phyloP scores from a whole-genome alignment of 768 basidiomycete genomes.

The Agrocybe chaxingu region DNA sequence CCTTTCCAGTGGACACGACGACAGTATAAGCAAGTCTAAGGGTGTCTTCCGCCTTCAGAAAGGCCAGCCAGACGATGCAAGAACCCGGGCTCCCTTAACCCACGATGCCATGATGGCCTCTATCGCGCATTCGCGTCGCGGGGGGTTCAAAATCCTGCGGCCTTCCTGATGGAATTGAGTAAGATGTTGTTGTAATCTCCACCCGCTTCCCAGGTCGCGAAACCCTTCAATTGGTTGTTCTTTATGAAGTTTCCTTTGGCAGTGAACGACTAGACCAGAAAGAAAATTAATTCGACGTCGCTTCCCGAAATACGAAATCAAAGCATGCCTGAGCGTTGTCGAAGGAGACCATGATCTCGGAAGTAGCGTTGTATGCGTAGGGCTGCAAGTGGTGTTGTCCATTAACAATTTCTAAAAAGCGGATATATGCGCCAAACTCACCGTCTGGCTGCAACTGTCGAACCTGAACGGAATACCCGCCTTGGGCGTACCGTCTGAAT shows the following conservation, averaged over 20 bases:
- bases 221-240: conserved; percentile 49
- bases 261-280: conserved; percentile 30
- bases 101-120: too few species aligned
- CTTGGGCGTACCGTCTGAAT: conserved; percentile 42
- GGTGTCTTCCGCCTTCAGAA: too few species aligned
- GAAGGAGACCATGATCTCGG: conserved; percentile 46
- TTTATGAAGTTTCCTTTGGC: conserved; percentile 61
- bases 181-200: conserved; percentile 55
- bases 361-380: conserved; percentile 39
- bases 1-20: too few species aligned
- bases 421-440: conserved; percentile 28
- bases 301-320: neutral
- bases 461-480: conserved; percentile 48
- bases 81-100: too few species aligned
- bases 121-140: neutral
- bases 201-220: conserved; percentile 71
- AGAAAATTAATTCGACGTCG: neutral
- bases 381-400: conserved; percentile 25
- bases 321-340: conserved; percentile 38
- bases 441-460: conserved; percentile 73
- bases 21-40: too few species aligned
- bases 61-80: too few species aligned
- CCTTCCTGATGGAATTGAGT: conserved; percentile 32
- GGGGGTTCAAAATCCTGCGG: conserved; percentile 25
- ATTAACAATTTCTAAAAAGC: neutral